These are phyloP conservation scores for Termitomyces sp. DNA, from an alignment of 768 basidiomycete species.

Conservation along the genomic window DNA sequence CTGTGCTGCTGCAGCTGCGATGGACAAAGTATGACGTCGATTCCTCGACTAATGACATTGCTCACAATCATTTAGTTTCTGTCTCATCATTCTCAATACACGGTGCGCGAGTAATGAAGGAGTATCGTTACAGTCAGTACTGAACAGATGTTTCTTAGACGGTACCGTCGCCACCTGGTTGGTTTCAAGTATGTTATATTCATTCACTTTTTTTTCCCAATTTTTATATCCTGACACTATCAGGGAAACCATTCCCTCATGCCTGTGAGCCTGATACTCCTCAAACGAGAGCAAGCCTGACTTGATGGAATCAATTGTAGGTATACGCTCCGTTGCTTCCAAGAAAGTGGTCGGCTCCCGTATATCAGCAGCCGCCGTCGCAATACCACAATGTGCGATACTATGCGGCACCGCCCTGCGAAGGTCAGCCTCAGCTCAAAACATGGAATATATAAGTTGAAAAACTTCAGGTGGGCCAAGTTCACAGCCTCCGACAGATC, in stretches of 20 bases:
- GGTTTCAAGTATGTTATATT: neutral
- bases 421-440: neutral
- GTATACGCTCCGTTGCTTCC: neutral
- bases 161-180: neutral
- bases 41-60: neutral
- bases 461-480: neutral
- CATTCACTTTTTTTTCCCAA: neutral
- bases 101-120: neutral
- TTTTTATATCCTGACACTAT: neutral
- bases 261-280: neutral
- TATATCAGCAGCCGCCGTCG: neutral
- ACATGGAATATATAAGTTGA: neutral
- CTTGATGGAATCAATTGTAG: neutral
- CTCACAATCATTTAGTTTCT: neutral
- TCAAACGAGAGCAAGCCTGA: neutral
- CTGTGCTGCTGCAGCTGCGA: neutral
- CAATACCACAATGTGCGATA: neutral
- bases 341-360: neutral
- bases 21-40: neutral
- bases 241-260: neutral
- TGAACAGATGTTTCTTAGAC: neutral
- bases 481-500: neutral
- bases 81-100: neutral
- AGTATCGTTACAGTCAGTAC: neutral
- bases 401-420: neutral